These are phyloP conservation scores for Nakaseomyces glabratus DNA, from an alignment of 1,139 yeast species.

Conservation along the genomic window DNA sequence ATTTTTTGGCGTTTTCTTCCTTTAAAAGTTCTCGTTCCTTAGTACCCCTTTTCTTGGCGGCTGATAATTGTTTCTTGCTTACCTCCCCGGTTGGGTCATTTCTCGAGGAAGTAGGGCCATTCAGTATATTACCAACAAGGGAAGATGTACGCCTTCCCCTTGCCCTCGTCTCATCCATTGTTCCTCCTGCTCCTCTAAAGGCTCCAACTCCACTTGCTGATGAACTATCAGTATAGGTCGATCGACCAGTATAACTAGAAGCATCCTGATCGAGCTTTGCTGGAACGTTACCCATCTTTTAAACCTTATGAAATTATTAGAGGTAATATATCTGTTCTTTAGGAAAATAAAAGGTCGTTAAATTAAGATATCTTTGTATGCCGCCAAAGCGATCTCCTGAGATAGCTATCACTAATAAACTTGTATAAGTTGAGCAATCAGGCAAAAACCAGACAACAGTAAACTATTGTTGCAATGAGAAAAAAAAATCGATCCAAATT, in stretches of 20 bases:
- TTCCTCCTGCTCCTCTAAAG: not conserved
- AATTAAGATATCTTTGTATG: too few species aligned
- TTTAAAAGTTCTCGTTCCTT: conserved; percentile 45
- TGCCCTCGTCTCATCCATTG: conserved; percentile 5
- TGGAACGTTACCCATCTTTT: conserved; percentile 55
- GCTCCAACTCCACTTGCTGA: not conserved
- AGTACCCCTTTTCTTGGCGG: conserved; percentile 32
- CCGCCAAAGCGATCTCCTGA: too few species aligned
- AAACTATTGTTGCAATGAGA: too few species aligned
- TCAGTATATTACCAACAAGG: conserved; percentile 20
- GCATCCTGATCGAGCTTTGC: conserved; percentile 38
- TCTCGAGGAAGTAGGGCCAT: conserved; percentile 13
- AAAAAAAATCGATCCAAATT: too few species aligned
- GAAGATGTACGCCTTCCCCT: conserved; percentile 23
- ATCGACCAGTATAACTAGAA: not conserved
- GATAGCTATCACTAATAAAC: too few species aligned
- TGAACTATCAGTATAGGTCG: not conserved
- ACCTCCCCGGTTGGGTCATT: conserved; percentile 14
- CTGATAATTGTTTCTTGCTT: too few species aligned
- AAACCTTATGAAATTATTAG: too few species aligned
- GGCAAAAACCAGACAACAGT: too few species aligned
- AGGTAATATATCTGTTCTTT: too few species aligned
- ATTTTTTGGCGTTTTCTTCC: conserved; percentile 46
- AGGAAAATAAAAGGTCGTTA: too few species aligned
- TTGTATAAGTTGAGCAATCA: too few species aligned